Evolutionary conservation across 208 protist genomes (phyloP), one percentile per base, ranked within the genome.

Genomic region (Borovskyia barvae): DNA sequence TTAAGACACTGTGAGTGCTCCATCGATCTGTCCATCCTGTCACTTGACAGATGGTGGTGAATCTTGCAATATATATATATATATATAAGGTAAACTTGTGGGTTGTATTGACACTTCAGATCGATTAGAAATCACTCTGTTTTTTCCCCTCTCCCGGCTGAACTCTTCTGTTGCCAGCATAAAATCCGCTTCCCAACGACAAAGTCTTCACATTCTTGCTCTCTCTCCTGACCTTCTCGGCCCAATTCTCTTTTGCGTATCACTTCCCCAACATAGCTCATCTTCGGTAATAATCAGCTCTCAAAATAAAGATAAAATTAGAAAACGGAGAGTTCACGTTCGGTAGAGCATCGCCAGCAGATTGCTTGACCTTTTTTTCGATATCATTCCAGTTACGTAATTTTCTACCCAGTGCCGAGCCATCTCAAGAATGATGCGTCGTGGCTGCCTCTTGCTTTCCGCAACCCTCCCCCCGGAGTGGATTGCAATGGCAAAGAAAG

Each of bases 401-500:
- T 61, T 35, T 15, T 51, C 41, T 28, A 52, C 50, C 28, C 54
- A 47, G 26, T 29, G 29, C 47, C 43, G 3, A 53, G 3, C n/a
- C 28, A 53, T 40, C 32, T 15, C 33, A 39, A 39, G 64, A 50
- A 75, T 80, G 57, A 74, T 77, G 54, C 89, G 95, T 49, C 75
- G 96, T 39, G 73, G 61, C 50, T 86, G 85, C 46, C 25, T 97
- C 5, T 6, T 70, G n/a, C 49, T 72, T 11, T 42, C 55, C 33
- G 35, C 46, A 8, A 58, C 49, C 20, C 63, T 80, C 46, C 79
- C 80, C 2, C 14, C 62, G 25, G 47, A 77, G 40, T 98, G 94
- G 94, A 37, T 72, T 5, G 71, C 77, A 32, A 42, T 60, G 5
- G 89, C 91, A 28, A 84, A 74, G 26, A 97, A 97, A 45, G 93